These are phyloP conservation scores for Fraxinus latifolia DNA, from an alignment of 305 asterid species.

Conservation along the genomic window DNA sequence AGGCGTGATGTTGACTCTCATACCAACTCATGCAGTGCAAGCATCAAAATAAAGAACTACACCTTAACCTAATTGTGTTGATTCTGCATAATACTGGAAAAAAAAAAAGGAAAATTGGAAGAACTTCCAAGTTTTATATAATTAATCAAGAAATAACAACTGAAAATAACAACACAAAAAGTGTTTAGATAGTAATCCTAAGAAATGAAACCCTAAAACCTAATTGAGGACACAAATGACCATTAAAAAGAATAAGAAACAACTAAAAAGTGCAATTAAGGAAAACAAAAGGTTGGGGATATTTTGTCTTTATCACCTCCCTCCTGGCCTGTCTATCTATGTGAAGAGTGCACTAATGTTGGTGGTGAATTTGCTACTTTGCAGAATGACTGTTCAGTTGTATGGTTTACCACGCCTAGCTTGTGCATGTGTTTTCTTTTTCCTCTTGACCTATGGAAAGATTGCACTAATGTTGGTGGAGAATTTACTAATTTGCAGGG, in stretches of 20 bases:
- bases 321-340: background rate
- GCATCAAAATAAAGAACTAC: background rate
- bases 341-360: constrained; percentile 11
- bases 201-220: background rate
- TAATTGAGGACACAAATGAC: background rate
- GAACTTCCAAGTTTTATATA: background rate
- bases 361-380: constrained; percentile 14
- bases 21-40: background rate
- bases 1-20: background rate
- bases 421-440: background rate
- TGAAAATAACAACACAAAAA: background rate
- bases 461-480: constrained; percentile 14
- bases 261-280: background rate
- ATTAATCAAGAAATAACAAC: background rate
- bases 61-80: background rate
- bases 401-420: constrained; percentile 60
- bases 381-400: constrained; percentile 75
- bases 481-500: constrained; percentile 44
- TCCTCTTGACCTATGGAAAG: constrained; percentile 4
- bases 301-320: background rate
- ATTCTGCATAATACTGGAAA: background rate
- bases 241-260: background rate
- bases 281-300: background rate
- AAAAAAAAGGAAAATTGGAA: background rate
- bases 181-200: background rate